Percentiles rank a stretch among this genome's conserved stretches.
Conservation (phyloP, 805 yeast genomes). For the Wickerhamiella cacticola region DNA sequence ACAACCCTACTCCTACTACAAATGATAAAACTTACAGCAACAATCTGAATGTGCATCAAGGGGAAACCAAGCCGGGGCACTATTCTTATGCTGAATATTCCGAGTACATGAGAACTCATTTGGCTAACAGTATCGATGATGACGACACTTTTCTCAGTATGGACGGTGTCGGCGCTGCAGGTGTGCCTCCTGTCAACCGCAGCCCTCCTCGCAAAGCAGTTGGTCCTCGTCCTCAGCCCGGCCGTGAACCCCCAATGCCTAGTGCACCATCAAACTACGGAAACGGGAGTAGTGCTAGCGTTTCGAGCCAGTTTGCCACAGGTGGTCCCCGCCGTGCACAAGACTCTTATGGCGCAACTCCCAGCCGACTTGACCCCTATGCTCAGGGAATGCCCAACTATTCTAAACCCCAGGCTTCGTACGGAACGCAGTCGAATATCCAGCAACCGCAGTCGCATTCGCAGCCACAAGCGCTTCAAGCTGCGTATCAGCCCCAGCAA, state of each 20-base stretch:
- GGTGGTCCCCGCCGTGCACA: not conserved
- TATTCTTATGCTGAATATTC: conserved; percentile 23
- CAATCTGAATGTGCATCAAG: not conserved
- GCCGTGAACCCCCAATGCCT: conserved; percentile 3
- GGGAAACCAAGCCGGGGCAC: conserved; percentile 14
- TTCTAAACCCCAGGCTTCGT: not conserved
- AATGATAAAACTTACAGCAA: not conserved
- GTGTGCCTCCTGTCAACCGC: not conserved
- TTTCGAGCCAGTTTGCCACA: not conserved
- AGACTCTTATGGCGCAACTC: no score
- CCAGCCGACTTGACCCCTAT: no score
- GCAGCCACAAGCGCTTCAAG: not conserved
- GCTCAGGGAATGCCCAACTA: not conserved
- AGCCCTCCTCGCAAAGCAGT: conserved; percentile 6
- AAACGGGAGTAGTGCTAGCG: not conserved
- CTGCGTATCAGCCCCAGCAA: not conserved
- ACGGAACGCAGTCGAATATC: not conserved
- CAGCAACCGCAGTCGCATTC: not conserved
- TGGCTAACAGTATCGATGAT: conserved; percentile 12
- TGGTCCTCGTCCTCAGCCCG: conserved; percentile 10
- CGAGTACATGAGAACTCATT: conserved; percentile 23
- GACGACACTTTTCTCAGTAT: not conserved
- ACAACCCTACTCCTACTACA: not conserved
- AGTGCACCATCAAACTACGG: not conserved
- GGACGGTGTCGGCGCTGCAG: not conserved